phyloP scores from a whole-genome alignment of 306 rosid species.

The Citrullus mucosospermus region DNA sequence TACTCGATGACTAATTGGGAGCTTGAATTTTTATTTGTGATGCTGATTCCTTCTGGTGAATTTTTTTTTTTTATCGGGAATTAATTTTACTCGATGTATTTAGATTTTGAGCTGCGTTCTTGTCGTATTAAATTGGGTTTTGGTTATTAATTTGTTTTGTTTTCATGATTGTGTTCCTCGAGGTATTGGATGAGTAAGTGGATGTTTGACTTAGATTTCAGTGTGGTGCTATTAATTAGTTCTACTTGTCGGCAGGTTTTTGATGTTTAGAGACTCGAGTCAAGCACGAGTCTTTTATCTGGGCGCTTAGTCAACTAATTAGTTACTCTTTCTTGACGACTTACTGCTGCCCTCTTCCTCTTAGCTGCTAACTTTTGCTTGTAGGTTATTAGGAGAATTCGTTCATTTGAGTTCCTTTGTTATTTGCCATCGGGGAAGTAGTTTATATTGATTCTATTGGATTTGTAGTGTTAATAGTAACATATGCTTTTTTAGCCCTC shows the following conservation, averaged over 20 bases:
- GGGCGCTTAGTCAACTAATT: background rate
- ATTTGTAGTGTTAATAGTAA: background rate
- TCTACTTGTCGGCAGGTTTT: background rate
- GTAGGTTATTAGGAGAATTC: background rate
- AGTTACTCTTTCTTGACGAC: background rate
- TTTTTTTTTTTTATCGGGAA: background rate
- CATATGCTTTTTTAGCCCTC: background rate
- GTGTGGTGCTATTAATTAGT: background rate
- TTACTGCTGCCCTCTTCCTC: background rate
- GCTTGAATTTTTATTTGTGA: background rate
- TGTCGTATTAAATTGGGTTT: background rate
- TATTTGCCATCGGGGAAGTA: background rate
- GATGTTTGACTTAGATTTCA: background rate
- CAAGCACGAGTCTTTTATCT: constrained; percentile 1
- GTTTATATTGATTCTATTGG: background rate
- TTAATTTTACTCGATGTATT: background rate
- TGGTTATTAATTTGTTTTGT: background rate
- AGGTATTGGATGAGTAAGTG: background rate
- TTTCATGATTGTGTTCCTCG: background rate
- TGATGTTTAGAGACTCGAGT: background rate
- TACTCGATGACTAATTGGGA: background rate
- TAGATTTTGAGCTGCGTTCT: background rate
- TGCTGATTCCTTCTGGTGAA: background rate
- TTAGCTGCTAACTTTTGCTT: background rate
- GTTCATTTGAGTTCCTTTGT: background rate